A percentile compares a stretch with the other conserved stretches of the same genome.
These are phyloP conservation scores for Colletotrichum cordylinicola DNA, from an alignment of 2,329 filamentous ascomycete species.

Conservation along the genomic window DNA sequence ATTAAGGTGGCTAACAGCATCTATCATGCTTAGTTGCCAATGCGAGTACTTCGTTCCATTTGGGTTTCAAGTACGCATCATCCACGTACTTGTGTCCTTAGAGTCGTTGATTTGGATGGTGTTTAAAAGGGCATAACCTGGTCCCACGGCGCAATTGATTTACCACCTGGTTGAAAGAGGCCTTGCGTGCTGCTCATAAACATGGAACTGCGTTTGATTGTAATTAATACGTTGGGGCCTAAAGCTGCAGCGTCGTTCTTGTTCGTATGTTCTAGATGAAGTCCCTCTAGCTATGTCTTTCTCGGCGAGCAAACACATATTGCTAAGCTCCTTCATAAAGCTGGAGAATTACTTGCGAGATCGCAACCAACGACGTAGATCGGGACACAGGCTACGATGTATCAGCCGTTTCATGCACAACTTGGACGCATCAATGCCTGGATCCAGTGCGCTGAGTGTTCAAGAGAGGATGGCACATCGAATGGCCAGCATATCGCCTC, in stretches of 20 bases:
- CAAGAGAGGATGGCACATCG: not conserved
- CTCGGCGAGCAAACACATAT: too few species aligned
- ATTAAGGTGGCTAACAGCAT: not conserved
- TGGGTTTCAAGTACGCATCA: not conserved
- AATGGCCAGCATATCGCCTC: not conserved
- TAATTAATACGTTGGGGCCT: too few species aligned
- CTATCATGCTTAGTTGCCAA: not conserved
- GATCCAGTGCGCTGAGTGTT: not conserved
- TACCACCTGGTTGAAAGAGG: too few species aligned
- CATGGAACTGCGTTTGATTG: too few species aligned
- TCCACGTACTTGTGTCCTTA: not conserved
- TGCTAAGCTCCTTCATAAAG: too few species aligned
- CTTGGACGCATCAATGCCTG: not conserved
- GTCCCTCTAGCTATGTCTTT: too few species aligned
- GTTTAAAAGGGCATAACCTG: not conserved
- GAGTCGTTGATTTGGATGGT: not conserved
- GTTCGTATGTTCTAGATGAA: too few species aligned
- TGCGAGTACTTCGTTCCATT: not conserved
- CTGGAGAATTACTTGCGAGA: too few species aligned
- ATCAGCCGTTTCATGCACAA: not conserved
- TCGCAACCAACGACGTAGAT: too few species aligned
- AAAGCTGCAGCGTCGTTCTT: too few species aligned
- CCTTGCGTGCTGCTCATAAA: too few species aligned
- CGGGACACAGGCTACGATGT: not conserved
- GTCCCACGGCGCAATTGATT: too few species aligned